A percentile compares a stretch with the other conserved stretches of the same genome.
Conservation (phyloP, 1,284 basidiomycete genomes). For the Pyrrhoderma noxium region DNA sequence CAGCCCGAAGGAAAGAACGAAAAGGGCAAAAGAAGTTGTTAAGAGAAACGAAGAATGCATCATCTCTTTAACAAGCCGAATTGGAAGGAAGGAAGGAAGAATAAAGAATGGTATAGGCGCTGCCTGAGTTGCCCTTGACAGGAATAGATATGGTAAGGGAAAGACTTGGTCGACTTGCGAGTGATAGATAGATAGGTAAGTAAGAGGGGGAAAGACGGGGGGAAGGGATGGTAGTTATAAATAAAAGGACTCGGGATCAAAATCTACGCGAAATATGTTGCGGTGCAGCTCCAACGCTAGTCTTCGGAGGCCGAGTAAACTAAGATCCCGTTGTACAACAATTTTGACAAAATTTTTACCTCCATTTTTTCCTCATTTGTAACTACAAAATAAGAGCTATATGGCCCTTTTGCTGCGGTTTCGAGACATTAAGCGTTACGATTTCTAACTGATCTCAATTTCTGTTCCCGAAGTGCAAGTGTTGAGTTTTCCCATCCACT, state of each 20-base stretch:
- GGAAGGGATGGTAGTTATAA: background rate
- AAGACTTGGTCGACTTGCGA: too few species aligned
- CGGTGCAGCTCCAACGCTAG: background rate
- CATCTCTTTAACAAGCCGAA: background rate
- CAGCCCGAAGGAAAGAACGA: constrained; percentile 5
- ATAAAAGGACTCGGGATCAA: background rate
- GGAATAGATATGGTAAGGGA: too few species aligned
- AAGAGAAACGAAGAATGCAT: background rate
- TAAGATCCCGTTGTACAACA: too few species aligned
- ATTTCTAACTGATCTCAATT: too few species aligned
- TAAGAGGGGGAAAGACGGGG: background rate
- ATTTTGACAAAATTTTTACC: too few species aligned
- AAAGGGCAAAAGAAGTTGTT: background rate
- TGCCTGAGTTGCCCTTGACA: background rate
- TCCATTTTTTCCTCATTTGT: too few species aligned
- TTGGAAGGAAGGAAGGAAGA: background rate
- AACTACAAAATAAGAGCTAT: too few species aligned
- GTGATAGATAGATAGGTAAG: constrained; percentile 1
- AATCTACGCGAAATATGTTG: constrained; percentile 2
- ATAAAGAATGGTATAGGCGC: background rate
- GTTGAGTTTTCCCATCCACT: too few species aligned
- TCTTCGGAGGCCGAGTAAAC: too few species aligned
- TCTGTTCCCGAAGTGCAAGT: too few species aligned
- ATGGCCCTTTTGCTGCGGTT: too few species aligned
- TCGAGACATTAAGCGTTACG: too few species aligned